Evolutionary conservation across 2,329 filamentous ascomycete species (phyloP).

Genomic region (Fusarium sp.): DNA sequence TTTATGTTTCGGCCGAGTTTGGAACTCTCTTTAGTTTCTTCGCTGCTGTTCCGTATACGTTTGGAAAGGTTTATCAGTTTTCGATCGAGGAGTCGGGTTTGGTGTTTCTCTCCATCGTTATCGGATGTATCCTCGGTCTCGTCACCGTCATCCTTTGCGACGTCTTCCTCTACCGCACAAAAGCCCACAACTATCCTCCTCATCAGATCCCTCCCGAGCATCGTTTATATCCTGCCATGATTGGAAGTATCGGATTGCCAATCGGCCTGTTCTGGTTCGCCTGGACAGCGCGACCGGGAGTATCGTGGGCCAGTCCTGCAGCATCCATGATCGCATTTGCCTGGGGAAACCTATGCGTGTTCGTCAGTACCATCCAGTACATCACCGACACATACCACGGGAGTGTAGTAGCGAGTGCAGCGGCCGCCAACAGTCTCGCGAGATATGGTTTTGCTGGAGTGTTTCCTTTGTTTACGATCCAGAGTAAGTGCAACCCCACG

Average conservation of each 20-base stretch:
- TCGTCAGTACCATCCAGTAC: constrained; percentile 66
- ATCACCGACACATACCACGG: constrained; percentile 68
- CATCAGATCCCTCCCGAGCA: constrained; percentile 64
- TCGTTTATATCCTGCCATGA: constrained; percentile 69
- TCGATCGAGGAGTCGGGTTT: constrained; percentile 55
- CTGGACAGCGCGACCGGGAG: constrained; percentile 62
- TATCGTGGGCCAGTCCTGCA: constrained; percentile 64
- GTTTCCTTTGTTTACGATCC: constrained; percentile 72
- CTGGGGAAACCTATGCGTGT: constrained; percentile 71
- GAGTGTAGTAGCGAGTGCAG: constrained; percentile 67
- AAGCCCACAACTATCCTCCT: constrained; percentile 48
- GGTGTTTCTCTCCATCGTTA: constrained; percentile 60
- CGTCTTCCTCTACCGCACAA: constrained; percentile 55
- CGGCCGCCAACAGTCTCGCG: constrained; percentile 69
- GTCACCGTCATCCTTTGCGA: constrained; percentile 57
- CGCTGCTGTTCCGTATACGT: constrained; percentile 62
- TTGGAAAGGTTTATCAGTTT: constrained; percentile 60
- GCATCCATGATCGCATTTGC: constrained; percentile 68
- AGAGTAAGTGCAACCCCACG: constrained; percentile 55
- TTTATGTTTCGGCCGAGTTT: constrained; percentile 65
- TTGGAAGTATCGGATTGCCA: constrained; percentile 66
- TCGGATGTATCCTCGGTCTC: constrained; percentile 59
- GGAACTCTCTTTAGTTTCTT: constrained; percentile 67
- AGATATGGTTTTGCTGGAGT: constrained; percentile 67
- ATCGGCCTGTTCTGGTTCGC: constrained; percentile 70